Base-by-base conservation (phyloP, 257 asterid genomes). In the Coffea canephora region DNA sequence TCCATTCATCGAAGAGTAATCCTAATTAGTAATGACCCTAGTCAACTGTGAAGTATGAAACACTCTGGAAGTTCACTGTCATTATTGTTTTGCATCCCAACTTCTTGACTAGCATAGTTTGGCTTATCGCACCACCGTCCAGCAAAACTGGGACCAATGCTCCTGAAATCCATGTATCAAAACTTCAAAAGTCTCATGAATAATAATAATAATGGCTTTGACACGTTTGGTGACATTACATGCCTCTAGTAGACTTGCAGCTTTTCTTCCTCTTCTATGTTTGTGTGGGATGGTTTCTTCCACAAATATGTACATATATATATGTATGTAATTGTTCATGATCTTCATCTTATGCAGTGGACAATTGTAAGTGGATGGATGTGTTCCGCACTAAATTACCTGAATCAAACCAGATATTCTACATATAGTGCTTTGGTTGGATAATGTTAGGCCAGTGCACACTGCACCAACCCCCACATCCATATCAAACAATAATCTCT, bases 381-480 rank as follows among this genome's bases (percentile, higher is more conserved):
- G 82, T 79, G 82, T 79, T 71, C 49, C 76, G 77, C 77, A 79
- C 82, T 59, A 45, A 27, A 25, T 8, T 45, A 1, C 41, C 52
- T 2, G 21, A 48, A 71, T 64, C 69, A 27, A 70, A 50, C 34
- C 45, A 59, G 66, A 61, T n/a, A 21, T 59, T 48, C 70, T 41
- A 23, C 45, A 0, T n/a, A n/a, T 57, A 41, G 59, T 41, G 31
- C 43, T 6, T 69, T 65, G 45, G 16, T 10, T 5, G 4, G 77
- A 79, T 71, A 62, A 72, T 64, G 78, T 79, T 79, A 79, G 82
- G 82, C 82, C 67, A 68, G 77, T 62, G 57, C 46, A 71, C 82
- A 79, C 78, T 79, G 41, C 77, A 79, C 77, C 82, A 61, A 75
- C 67, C 78, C 69, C 21, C 75, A 31, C 39, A 4, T 75, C 70